Percentiles rank a stretch among this genome's conserved stretches.
Conservation (phyloP, 2,329 filamentous ascomycete genomes). For the Alternaria postmessia region DNA sequence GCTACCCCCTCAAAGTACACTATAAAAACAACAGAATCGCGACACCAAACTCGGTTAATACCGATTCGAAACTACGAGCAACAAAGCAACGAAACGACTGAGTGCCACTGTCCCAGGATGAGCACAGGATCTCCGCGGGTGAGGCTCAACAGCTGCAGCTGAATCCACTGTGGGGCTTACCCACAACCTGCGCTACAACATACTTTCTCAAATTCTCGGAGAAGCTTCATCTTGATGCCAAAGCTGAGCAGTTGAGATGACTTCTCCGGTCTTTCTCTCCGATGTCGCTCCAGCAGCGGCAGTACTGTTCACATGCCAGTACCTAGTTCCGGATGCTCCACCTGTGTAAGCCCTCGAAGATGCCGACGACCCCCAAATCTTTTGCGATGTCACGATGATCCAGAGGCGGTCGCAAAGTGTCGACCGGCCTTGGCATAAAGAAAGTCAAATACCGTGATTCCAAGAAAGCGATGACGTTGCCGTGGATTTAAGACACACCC, state of each 20-base stretch:
- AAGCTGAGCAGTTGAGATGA: not conserved
- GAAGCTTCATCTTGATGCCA: constrained; percentile 1
- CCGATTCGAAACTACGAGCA: not conserved
- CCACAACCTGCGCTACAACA: not conserved
- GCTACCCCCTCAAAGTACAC: not conserved
- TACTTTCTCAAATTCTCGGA: constrained; percentile 2
- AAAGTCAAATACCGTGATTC: not conserved
- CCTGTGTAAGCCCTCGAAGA: not conserved
- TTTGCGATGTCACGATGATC: not conserved
- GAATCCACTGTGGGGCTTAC: constrained; percentile 3
- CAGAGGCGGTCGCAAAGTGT: not conserved
- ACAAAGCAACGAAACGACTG: not conserved
- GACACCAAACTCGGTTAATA: not conserved
- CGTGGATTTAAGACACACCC: constrained; percentile 3
- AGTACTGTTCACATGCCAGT: constrained; percentile 14
- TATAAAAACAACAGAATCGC: not conserved
- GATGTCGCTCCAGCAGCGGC: constrained; percentile 18
- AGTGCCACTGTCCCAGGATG: not conserved
- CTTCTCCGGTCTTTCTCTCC: constrained; percentile 18
- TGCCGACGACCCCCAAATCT: not conserved
- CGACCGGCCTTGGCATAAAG: not conserved
- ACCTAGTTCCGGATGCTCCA: not conserved
- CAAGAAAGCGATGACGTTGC: constrained; percentile 17
- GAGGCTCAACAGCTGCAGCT: constrained; percentile 5
- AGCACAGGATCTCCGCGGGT: constrained; percentile 13